Evolutionary conservation across 2,329 filamentous ascomycete species (phyloP).

Genomic region (Penicillium fuscoglaucum): DNA sequence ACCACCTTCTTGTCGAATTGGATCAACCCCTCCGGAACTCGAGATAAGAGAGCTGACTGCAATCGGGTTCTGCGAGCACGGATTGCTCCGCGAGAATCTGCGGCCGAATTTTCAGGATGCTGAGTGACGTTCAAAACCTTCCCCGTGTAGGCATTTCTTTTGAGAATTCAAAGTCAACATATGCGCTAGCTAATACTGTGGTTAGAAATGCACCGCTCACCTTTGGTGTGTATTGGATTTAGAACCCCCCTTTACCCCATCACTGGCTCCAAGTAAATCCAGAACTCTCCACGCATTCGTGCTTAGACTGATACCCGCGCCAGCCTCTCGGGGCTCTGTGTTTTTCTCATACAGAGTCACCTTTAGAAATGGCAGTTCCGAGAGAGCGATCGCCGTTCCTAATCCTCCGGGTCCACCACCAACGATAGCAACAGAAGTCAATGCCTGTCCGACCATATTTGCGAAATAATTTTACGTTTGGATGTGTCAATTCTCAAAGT

Average conservation of each 20-base stretch:
- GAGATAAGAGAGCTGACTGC: conserved; percentile 51
- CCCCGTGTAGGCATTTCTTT: conserved; percentile 18
- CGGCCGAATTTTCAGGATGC: conserved; percentile 16
- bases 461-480: not conserved
- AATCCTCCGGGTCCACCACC: conserved; percentile 45
- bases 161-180: not conserved
- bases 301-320: conserved; percentile 51
- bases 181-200: not conserved
- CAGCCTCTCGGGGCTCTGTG: conserved; percentile 48
- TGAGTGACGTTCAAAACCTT: conserved; percentile 27
- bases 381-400: conserved; percentile 49
- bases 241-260: conserved; percentile 40
- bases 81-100: conserved; percentile 19
- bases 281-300: conserved; percentile 52
- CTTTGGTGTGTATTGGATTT: conserved; percentile 27
- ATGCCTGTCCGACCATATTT: conserved; percentile 13
- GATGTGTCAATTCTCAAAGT: not conserved
- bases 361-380: conserved; percentile 43
- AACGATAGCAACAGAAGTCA: conserved; percentile 36
- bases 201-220: not conserved
- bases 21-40: conserved; percentile 48
- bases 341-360: conserved; percentile 51
- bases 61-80: conserved; percentile 42
- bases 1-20: conserved; percentile 49
- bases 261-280: conserved; percentile 47